A percentile compares a stretch with the other conserved stretches of the same genome.
Conservation (phyloP, 768 basidiomycete genomes). For the Trametes maxima region DNA sequence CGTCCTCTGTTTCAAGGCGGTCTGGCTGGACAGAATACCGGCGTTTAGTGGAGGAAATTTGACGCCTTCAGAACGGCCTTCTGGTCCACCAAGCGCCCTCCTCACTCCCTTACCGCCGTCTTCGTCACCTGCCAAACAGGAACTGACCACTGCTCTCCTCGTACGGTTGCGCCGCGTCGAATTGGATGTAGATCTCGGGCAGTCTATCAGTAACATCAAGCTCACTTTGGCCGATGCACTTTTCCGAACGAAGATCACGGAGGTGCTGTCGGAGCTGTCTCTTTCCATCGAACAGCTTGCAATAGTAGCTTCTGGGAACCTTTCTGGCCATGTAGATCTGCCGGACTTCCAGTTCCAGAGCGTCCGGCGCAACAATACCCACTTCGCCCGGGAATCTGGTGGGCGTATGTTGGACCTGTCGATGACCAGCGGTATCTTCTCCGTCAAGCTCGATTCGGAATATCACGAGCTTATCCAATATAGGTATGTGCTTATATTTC, state of each 20-base stretch:
- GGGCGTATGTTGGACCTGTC: conserved; percentile 69
- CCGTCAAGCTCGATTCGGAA: conserved; percentile 72
- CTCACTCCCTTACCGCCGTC: conserved; percentile 23
- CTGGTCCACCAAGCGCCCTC: conserved; percentile 20
- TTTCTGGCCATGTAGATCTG: conserved; percentile 68
- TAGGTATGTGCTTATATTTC: conserved; percentile 49
- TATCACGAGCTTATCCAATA: conserved; percentile 74
- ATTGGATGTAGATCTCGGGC: conserved; percentile 81
- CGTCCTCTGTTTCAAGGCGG: conserved; percentile 92
- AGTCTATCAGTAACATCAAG: conserved; percentile 74
- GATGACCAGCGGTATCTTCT: conserved; percentile 72
- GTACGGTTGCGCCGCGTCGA: conserved; percentile 73
- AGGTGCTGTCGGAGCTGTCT: conserved; percentile 61
- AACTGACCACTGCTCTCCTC: conserved; percentile 63
- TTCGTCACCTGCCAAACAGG: conserved; percentile 35
- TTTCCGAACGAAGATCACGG: conserved; percentile 67
- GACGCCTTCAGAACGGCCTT: conserved; percentile 28
- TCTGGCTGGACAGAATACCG: conserved; percentile 90
- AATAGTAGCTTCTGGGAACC: conserved; percentile 63
- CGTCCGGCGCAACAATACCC: conserved; percentile 54
- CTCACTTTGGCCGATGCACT: conserved; percentile 66
- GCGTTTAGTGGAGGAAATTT: conserved; percentile 55
- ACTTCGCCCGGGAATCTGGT: conserved; percentile 32
- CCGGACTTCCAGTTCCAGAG: conserved; percentile 79
- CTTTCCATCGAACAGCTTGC: conserved; percentile 60